Evolutionary conservation across 352 stramenopile genomes (phyloP).

Genomic region (Phytophthora rubi): DNA sequence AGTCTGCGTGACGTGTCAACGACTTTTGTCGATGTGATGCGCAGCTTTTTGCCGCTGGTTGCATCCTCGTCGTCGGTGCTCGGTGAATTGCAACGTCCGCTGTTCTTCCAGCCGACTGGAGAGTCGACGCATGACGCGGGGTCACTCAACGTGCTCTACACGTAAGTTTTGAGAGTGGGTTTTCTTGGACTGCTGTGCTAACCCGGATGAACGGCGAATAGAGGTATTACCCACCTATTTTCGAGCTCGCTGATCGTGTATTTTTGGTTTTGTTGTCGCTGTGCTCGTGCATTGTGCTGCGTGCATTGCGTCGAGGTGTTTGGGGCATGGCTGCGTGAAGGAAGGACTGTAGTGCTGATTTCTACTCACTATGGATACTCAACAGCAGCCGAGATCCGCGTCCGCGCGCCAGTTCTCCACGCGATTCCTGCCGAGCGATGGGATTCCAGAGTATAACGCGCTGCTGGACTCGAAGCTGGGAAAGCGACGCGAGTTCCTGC

Average conservation of each 20-base stretch:
- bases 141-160: slow-evolving; percentile 60
- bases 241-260: slow-evolving; percentile 25
- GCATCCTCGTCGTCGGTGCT: slow-evolving; percentile 33
- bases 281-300: neutral
- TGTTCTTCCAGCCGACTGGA: slow-evolving; percentile 34
- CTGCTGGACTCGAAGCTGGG: slow-evolving; percentile 65
- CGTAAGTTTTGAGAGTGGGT: slow-evolving; percentile 35
- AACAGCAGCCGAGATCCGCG: slow-evolving; percentile 13
- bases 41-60: slow-evolving; percentile 53
- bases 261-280: slow-evolving; percentile 11
- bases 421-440: slow-evolving; percentile 65
- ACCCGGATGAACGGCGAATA: slow-evolving; percentile 27
- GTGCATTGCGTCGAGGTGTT: slow-evolving; percentile 3
- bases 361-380: slow-evolving; percentile 22
- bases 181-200: neutral
- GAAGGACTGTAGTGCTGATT: neutral
- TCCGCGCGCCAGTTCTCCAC: slow-evolving; percentile 56
- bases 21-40: slow-evolving; percentile 46
- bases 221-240: slow-evolving; percentile 17
- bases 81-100: slow-evolving; percentile 46
- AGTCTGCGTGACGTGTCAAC: slow-evolving; percentile 56
- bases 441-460: slow-evolving; percentile 78
- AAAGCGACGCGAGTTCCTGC: slow-evolving; percentile 69
- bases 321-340: slow-evolving; percentile 24
- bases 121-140: slow-evolving; percentile 1